Evolutionary conservation across 1,139 yeast genomes (phyloP).

Genomic region (Candida glucosophila): DNA sequence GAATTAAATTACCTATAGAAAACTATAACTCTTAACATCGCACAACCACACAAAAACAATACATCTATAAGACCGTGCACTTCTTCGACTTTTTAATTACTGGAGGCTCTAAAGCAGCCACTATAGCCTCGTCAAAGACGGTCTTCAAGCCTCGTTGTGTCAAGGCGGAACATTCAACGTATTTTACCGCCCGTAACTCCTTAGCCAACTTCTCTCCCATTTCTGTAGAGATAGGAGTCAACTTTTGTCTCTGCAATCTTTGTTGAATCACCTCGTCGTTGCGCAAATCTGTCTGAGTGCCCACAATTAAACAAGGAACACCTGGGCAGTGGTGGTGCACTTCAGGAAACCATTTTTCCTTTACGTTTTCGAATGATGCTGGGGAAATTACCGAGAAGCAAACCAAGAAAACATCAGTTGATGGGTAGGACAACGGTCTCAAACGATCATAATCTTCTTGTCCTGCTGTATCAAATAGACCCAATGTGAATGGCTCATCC

Average conservation of each 20-base stretch:
- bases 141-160: constrained; percentile 94
- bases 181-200: constrained; percentile 90
- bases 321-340: constrained; percentile 98
- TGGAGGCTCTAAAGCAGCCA: constrained; percentile 90
- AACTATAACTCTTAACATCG: too few species aligned
- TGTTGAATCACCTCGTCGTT: constrained; percentile 87
- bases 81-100: constrained; percentile 75
- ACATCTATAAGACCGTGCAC: constrained; percentile 73
- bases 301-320: constrained; percentile 91
- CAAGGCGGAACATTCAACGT: constrained; percentile 96
- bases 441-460: constrained; percentile 97
- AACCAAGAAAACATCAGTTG: constrained; percentile 90
- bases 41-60: too few species aligned
- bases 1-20: too few species aligned
- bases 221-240: constrained; percentile 76
- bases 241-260: constrained; percentile 83
- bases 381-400: constrained; percentile 95
- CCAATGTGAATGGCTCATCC: constrained; percentile 94
- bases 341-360: constrained; percentile 98
- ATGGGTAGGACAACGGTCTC: constrained; percentile 94
- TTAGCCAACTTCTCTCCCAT: constrained; percentile 90
- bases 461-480: constrained; percentile 97
- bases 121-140: constrained; percentile 95
- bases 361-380: constrained; percentile 95
- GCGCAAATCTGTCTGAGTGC: constrained; percentile 91